Evolutionary conservation across 164 flowering plant species (phyloP), one percentile per base, ranked within the genome.

Genomic region (Cinnamomum micranthum): DNA sequence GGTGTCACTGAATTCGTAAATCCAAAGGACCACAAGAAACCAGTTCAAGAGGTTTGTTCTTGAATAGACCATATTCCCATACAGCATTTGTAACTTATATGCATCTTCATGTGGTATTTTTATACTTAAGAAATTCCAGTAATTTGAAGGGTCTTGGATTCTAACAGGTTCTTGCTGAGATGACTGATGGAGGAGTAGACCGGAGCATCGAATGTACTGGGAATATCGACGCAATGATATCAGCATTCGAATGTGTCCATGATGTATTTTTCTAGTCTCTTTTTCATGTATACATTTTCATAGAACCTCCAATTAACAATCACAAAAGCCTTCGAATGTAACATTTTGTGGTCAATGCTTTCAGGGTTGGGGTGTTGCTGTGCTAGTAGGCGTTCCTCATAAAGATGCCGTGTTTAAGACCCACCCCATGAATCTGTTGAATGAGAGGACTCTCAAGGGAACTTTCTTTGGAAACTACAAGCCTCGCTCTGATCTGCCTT

Each of bases 311-410:
- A 20, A 55, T 55, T 19, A 15, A 55, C 60, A 15, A 4, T 55
- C 17, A 20, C 20, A 55, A 4, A 13, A 17, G 60, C 60, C 24
- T 62, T 6, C 12, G 47, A 17, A 41, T 2, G 22, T 55, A 7
- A 71, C 51, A 52, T 23, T 71, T 13, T 58, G 11, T 13, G 58
- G 15, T 17, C 35, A 2, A 52, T 69, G 5, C n/a, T 76, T 77
- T 68, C 83, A 90, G 94, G 92, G 92, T 3, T 89, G 90, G 92
- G 91, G 92, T 58, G 91, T 87, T 25, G 91, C 91, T 51, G 89
- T 90, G 2, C 86, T 89, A 11, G 90, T 91, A 17, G 91, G 92
- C 11, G 88, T 89, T 22, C 91, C 92, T 11, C 80, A 82, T 77
- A 86, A 86, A 72, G 91, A 88, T 50, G 92, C 77, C 14, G 82